Evolutionary conservation across 2,329 filamentous ascomycete genomes (phyloP).

Genomic region (Fusarium cyanostomum): DNA sequence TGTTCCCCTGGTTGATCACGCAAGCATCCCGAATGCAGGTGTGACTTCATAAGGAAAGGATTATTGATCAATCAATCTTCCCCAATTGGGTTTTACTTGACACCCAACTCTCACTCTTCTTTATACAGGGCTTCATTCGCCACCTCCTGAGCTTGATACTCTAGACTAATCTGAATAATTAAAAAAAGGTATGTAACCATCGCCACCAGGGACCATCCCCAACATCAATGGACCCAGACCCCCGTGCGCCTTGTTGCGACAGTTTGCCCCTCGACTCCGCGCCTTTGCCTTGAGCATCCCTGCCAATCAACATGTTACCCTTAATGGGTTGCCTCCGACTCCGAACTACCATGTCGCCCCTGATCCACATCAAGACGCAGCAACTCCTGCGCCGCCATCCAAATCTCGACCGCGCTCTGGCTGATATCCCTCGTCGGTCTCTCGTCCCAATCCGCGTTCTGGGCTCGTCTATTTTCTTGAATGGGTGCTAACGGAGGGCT

Average conservation of each 20-base stretch:
- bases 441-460: neutral
- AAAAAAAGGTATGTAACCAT: no score
- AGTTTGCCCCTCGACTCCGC: neutral
- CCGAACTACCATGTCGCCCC: neutral
- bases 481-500: neutral
- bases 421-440: slow-evolving; percentile 21
- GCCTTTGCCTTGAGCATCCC: neutral
- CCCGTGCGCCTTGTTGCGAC: neutral
- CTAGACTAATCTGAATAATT: no score
- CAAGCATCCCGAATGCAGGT: no score
- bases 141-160: no score
- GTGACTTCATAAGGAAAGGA: no score
- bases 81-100: no score
- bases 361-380: slow-evolving; percentile 38
- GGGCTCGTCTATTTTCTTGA: neutral
- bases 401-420: slow-evolving; percentile 42
- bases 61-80: no score
- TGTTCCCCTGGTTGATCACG: neutral
- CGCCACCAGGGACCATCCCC: no score
- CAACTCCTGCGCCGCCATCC: slow-evolving; percentile 47
- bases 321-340: neutral
- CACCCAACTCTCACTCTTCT: no score
- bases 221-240: no score
- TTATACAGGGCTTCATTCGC: no score
- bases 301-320: neutral